Conservation (phyloP, 2,329 filamentous ascomycete species). For the Venturia aucupariae region DNA sequence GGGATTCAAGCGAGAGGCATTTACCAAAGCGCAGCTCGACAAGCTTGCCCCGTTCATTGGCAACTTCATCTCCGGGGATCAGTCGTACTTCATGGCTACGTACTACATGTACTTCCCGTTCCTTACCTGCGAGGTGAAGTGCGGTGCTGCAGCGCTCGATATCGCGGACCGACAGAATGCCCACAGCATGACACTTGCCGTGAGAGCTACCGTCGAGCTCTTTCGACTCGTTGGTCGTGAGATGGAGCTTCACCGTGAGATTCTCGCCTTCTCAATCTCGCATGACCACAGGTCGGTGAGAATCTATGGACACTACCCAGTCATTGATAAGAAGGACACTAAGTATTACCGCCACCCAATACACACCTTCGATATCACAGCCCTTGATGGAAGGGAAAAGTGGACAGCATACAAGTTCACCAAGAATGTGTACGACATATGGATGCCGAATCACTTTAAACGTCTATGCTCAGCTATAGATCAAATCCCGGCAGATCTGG, state of each 20-base stretch:
- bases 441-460: too few relatives aligned
- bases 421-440: too few relatives aligned
- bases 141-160: conserved; percentile 27
- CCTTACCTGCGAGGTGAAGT: conserved; percentile 41
- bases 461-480: conserved; percentile 16
- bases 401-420: too few relatives aligned
- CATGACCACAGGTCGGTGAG: conserved; percentile 19
- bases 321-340: too few relatives aligned
- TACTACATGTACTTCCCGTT: conserved; percentile 43
- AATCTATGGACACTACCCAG: conserved; percentile 14
- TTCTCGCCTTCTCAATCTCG: conserved; percentile 20
- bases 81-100: conserved; percentile 37
- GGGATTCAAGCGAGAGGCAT: conserved; percentile 34
- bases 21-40: conserved; percentile 34
- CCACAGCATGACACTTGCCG: conserved; percentile 20
- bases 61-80: conserved; percentile 24
- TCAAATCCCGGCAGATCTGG: conserved; percentile 14
- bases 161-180: conserved; percentile 25
- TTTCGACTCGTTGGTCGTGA: conserved; percentile 19
- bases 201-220: conserved; percentile 19
- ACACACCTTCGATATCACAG: too few relatives aligned
- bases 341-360: too few relatives aligned
- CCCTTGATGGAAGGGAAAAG: too few relatives aligned
- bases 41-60: conserved; percentile 28
- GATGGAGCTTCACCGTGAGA: conserved; percentile 19